Base-by-base conservation (phyloP, 495 filamentous ascomycete genomes). In the Aspergillus egyptiacus region DNA sequence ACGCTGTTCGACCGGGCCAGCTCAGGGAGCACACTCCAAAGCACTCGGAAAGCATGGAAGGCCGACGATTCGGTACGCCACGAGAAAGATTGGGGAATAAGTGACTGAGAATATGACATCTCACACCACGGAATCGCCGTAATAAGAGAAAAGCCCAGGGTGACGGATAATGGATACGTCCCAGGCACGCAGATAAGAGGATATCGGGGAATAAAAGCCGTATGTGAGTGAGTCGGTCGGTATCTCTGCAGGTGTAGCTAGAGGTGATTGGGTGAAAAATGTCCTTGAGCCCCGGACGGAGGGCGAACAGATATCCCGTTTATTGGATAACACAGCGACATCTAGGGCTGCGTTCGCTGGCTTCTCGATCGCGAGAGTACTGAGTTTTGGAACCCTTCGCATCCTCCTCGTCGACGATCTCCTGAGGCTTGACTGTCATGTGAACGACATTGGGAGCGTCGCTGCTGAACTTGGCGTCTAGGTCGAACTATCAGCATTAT, bases 351-450 rank as follows among this genome's bases (percentile, higher is more conserved):
- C 80, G 69, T 40, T 88, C 84, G 25, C 75, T 77, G 31, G 70
- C 74, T 33, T 80, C 77, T 35, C 81, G 70, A 27, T 84, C 81
- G 33, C 82, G 71, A 23, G 64, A 66, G 32, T 73, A 71, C 19
- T 75, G 75, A 32, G 76, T 68, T 68, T 94, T 95, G 27, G 79
- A 71, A 19, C 77, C 82, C 63, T 90, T 90, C 28, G 80, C 80
- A 51, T 95, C 90, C 62, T 91, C 89, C 60, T 96, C 90, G 51
- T 96, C 89, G 48, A 91, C 77, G 50, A 93, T 73, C 53, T 96
- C 90, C 65, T 89, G 84, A 2, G 90, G 90, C 57, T 86, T 85
- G 46, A 96, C 78, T 17, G 87, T 93, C 90, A 96, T 95, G 69
- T 96, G 90, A 11, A 96, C 82, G 42, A 95, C 87, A 57, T 94